Percentiles rank a stretch among this genome's conserved stretches.
Conservation (phyloP, 345 rosid genomes). For the Eucalyptus tenuipes region DNA sequence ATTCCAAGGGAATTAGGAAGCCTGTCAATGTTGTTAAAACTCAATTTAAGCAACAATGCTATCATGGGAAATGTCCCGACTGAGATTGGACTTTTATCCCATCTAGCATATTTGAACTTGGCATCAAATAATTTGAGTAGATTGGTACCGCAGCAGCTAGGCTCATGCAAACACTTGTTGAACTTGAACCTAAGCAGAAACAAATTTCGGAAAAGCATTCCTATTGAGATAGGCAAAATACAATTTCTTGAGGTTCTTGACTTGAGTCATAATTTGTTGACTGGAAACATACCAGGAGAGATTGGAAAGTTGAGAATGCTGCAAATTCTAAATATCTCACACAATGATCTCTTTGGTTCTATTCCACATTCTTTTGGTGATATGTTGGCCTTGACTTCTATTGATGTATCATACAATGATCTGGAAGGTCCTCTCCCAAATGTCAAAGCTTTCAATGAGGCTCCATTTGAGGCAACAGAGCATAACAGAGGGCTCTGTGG, state of each 20-base stretch:
- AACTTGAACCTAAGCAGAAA: not conserved
- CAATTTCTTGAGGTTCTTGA: not conserved
- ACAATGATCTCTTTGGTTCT: accelerated
- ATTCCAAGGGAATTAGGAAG: not conserved
- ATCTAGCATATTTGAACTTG: not conserved
- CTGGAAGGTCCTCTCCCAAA: not conserved
- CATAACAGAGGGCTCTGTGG: not conserved
- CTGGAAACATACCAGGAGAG: accelerated
- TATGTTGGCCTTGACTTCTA: not conserved
- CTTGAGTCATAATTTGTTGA: not conserved
- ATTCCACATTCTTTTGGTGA: not conserved
- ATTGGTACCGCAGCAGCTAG: accelerated
- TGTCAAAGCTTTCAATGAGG: not conserved
- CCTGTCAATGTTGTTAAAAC: not conserved
- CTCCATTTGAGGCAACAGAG: not conserved
- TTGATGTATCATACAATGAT: not conserved
- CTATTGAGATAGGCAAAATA: accelerated
- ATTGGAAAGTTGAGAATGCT: accelerated
- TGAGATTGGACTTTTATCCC: not conserved
- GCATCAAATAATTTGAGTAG: not conserved
- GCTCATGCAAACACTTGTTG: not conserved
- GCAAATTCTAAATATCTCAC: not conserved
- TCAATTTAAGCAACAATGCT: accelerated
- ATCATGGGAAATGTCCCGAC: not conserved
- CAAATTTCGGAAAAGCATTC: not conserved